Percentiles rank a stretch among this genome's conserved stretches.
phyloP scores from a whole-genome alignment of 208 protist species.

The Trypanosoma platydactyli region DNA sequence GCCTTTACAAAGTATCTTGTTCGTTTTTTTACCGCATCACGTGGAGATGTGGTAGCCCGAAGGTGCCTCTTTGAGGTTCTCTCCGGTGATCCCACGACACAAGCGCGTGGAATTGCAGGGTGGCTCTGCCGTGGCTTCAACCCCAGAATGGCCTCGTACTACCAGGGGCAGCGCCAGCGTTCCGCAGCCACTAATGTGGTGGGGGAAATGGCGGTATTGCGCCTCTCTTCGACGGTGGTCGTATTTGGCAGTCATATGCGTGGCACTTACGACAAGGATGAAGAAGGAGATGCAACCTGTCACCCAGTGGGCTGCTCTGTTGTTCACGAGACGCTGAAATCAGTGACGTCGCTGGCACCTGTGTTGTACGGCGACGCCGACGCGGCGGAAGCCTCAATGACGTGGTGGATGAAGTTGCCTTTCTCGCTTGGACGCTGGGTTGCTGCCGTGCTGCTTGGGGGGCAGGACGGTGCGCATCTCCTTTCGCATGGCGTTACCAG shows the following conservation, averaged over 20 bases:
- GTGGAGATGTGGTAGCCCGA: not conserved
- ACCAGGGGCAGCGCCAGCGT: not conserved
- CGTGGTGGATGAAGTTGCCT: not conserved
- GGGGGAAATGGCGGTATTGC: constrained; percentile 5
- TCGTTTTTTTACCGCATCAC: constrained; percentile 19
- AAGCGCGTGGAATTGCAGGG: constrained; percentile 13
- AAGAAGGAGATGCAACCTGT: not conserved
- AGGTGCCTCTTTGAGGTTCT: constrained; percentile 19
- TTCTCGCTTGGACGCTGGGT: constrained; percentile 24
- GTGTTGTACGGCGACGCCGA: not conserved
- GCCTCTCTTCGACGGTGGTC: constrained; percentile 22
- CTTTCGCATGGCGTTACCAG: not conserved
- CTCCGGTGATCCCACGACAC: not conserved
- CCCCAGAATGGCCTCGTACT: constrained; percentile 18
- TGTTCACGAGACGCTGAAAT: not conserved
- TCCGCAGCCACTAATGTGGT: not conserved
- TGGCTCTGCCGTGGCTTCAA: constrained; percentile 34
- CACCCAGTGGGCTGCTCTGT: not conserved
- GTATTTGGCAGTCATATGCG: constrained; percentile 25
- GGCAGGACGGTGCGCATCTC: constrained; percentile 1
- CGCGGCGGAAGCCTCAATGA: not conserved
- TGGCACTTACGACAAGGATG: not conserved
- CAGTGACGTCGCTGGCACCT: not conserved
- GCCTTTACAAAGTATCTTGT: constrained; percentile 21
- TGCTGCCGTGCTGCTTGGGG: constrained; percentile 7